Percentiles rank a stretch among this genome's conserved stretches.
Evolutionary conservation across 306 rosid genomes (phyloP).

Genomic region (Astragalus glycyphyllos): DNA sequence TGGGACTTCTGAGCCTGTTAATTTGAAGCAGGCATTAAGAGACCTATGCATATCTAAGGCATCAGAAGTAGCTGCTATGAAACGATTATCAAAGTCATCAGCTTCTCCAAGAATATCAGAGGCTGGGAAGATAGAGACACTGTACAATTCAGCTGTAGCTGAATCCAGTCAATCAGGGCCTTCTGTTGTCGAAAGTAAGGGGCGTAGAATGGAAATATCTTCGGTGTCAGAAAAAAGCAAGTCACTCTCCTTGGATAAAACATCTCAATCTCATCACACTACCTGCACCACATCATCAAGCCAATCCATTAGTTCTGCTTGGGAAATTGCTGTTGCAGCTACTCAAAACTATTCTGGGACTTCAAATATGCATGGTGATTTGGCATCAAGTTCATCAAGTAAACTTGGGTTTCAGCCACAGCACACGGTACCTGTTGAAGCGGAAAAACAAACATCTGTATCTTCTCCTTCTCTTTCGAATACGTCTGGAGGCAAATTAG

Average conservation of each 20-base stretch:
- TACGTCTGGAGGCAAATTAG: constrained; percentile 47
- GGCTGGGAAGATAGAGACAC: constrained; percentile 87
- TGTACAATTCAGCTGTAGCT: constrained; percentile 77
- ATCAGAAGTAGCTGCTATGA: constrained; percentile 95
- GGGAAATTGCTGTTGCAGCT: constrained; percentile 46
- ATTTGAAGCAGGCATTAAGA: constrained; percentile 91
- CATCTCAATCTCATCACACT: constrained; percentile 49
- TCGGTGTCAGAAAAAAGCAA: constrained; percentile 64
- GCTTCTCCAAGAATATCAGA: constrained; percentile 76
- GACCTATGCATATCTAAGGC: constrained; percentile 94
- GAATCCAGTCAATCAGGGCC: constrained; percentile 59
- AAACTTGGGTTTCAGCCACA: constrained; percentile 53
- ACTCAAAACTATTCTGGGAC: constrained; percentile 34
- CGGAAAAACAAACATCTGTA: constrained; percentile 50
- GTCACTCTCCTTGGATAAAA: constrained; percentile 47
- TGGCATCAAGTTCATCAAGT: constrained; percentile 46
- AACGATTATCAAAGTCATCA: constrained; percentile 76
- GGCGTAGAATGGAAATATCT: constrained; percentile 55
- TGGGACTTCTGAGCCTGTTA: constrained; percentile 70
- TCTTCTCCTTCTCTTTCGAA: constrained; percentile 42
- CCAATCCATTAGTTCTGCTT: constrained; percentile 55
- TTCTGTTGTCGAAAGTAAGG: constrained; percentile 50
- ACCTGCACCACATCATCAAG: constrained; percentile 48
- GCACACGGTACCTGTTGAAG: constrained; percentile 42
- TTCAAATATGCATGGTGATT: constrained; percentile 42